Conservation (phyloP, 805 yeast genomes). For the Priceomyces castillae region DNA sequence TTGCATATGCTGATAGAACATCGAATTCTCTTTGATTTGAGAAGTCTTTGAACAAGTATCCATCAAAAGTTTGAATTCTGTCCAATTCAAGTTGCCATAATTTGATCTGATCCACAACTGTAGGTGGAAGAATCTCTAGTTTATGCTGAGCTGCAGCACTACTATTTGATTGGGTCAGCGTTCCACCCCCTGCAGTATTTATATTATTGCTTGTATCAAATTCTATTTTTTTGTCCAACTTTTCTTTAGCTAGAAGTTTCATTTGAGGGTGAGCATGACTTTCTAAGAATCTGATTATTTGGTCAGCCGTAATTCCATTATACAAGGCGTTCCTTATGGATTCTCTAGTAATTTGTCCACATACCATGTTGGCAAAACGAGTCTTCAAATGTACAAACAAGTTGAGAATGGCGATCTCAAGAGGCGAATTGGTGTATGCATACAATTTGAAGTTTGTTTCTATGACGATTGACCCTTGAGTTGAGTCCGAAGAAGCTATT, state of each 20-base stretch:
- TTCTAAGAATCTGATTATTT: conserved; percentile 82
- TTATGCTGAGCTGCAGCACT: conserved; percentile 42
- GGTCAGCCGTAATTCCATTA: conserved; percentile 94
- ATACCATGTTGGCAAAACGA: conserved; percentile 86
- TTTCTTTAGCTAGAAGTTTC: conserved; percentile 70
- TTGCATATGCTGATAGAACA: conserved; percentile 69
- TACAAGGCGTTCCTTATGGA: conserved; percentile 78
- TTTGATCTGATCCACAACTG: conserved; percentile 93
- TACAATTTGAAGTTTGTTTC: conserved; percentile 94
- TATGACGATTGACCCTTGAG: conserved; percentile 71
- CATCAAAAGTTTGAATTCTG: conserved; percentile 82
- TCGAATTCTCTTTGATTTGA: conserved; percentile 74
- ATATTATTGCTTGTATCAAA: conserved; percentile 51
- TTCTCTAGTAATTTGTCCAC: conserved; percentile 91
- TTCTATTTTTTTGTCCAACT: conserved; percentile 62
- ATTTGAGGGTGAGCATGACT: conserved; percentile 94
- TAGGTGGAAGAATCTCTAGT: conserved; percentile 78
- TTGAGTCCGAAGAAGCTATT: conserved; percentile 16
- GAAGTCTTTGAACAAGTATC: conserved; percentile 86
- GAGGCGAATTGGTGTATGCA: conserved; percentile 89
- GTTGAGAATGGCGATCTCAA: conserved; percentile 90
- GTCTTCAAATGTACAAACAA: conserved; percentile 82
- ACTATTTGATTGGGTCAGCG: conserved; percentile 23
- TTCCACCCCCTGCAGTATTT: conserved; percentile 44
- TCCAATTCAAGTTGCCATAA: conserved; percentile 96